phyloP scores from a whole-genome alignment of 2,329 filamentous ascomycete species.

The Cladosporium austrohemisphaericum region DNA sequence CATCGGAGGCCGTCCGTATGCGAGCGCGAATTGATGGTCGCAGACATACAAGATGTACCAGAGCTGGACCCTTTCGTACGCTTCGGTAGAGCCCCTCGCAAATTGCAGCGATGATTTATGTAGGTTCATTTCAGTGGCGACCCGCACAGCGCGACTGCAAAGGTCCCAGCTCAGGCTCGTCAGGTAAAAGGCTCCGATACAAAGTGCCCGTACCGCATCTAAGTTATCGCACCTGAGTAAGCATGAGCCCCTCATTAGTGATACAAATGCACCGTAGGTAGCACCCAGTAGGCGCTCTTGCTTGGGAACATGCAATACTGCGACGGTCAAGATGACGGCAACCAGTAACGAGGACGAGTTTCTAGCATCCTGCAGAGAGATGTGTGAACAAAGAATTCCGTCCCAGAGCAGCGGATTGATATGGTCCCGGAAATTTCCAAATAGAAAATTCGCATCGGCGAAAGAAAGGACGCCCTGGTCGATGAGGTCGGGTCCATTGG shows the following conservation, averaged over 20 bases:
- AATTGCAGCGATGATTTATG: constrained; percentile 33
- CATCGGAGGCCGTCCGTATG: constrained; percentile 40
- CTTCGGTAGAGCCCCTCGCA: constrained; percentile 34
- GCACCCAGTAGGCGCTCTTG: not conserved
- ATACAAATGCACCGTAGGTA: not conserved
- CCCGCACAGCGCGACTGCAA: constrained; percentile 37
- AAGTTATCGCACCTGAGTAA: not conserved
- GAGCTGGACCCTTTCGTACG: constrained; percentile 35
- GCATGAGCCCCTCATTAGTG: constrained; percentile 1
- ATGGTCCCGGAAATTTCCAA: not conserved
- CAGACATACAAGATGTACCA: constrained; percentile 37
- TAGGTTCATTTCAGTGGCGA: constrained; percentile 40
- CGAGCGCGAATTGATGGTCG: constrained; percentile 41
- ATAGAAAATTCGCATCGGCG: not conserved
- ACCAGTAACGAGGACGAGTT: not conserved
- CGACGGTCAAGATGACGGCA: not conserved
- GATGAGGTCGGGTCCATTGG: constrained; percentile 1
- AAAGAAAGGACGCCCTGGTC: not conserved
- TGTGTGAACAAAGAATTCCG: not conserved
- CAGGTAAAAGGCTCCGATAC: constrained; percentile 40
- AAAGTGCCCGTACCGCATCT: constrained; percentile 32
- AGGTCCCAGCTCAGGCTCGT: constrained; percentile 41
- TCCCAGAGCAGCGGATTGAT: constrained; percentile 7
- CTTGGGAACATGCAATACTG: not conserved
- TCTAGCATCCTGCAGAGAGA: not conserved